These are phyloP conservation scores for Domatiomyces catenatus DNA, from an alignment of 2,329 filamentous ascomycete genomes.

Conservation along the genomic window DNA sequence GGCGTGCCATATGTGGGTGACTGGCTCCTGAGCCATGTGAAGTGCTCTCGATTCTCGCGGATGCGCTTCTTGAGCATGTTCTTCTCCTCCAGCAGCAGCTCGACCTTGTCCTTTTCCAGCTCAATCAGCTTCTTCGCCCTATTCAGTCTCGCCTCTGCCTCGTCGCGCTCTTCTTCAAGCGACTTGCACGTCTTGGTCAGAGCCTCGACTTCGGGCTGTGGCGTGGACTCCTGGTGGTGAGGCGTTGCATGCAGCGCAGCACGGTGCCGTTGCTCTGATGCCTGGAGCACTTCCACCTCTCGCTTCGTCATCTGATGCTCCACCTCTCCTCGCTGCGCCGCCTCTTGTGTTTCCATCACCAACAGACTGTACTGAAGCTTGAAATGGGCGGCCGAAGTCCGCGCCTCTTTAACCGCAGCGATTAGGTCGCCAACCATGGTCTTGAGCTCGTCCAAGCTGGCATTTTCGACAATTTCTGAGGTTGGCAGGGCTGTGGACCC, in stretches of 20 bases:
- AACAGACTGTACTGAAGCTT: slow-evolving; percentile 80
- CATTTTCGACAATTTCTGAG: slow-evolving; percentile 36
- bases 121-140: slow-evolving; percentile 65
- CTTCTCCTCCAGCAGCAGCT: slow-evolving; percentile 58
- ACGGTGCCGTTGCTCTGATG: slow-evolving; percentile 46
- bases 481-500: slow-evolving; percentile 32
- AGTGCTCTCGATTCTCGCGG: slow-evolving; percentile 74
- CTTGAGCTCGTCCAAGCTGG: slow-evolving; percentile 37
- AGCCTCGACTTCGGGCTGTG: slow-evolving; percentile 44
- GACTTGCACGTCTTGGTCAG: slow-evolving; percentile 46
- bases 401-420: slow-evolving; percentile 44
- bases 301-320: slow-evolving; percentile 83
- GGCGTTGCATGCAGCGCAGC: slow-evolving; percentile 29
- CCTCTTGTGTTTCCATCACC: slow-evolving; percentile 67
- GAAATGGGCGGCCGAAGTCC: slow-evolving; percentile 77
- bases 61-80: slow-evolving; percentile 67
- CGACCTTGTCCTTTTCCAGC: slow-evolving; percentile 59
- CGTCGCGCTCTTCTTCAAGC: slow-evolving; percentile 41
- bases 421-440: slow-evolving; percentile 40
- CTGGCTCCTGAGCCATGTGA: slow-evolving; percentile 45
- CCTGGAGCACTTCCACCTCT: slow-evolving; percentile 71
- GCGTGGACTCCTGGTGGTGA: slow-evolving; percentile 24
- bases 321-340: slow-evolving; percentile 71
- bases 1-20: slow-evolving; percentile 49
- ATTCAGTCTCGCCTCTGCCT: slow-evolving; percentile 48